phyloP scores from a whole-genome alignment of 1,284 basidiomycete species.

The Athelia psychrophila region DNA sequence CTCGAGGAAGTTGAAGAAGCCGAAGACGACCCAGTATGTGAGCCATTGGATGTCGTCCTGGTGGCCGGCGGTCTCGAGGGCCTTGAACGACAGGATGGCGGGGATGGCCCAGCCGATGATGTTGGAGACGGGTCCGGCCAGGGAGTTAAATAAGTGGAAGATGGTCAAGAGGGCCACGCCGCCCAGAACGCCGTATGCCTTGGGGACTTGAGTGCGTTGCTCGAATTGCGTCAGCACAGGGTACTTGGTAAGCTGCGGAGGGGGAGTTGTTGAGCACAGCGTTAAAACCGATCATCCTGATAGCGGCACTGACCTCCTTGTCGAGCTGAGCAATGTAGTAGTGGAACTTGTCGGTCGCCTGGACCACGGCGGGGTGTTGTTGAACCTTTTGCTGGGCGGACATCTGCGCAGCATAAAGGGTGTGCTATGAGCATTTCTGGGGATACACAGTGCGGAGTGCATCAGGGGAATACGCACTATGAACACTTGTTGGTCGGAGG shows the following conservation, averaged over 20 bases:
- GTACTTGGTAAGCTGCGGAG: constrained; percentile 89
- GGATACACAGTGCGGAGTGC: constrained; percentile 13
- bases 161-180: constrained; percentile 60
- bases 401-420: constrained; percentile 45
- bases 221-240: constrained; percentile 83
- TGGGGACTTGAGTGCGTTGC: constrained; percentile 89
- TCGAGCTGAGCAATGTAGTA: constrained; percentile 85
- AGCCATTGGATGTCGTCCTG: constrained; percentile 87
- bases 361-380: constrained; percentile 82
- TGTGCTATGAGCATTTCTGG: constrained; percentile 6
- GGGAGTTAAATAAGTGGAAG: constrained; percentile 80
- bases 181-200: constrained; percentile 87
- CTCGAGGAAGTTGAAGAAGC: constrained; percentile 84
- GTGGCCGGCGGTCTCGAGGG: constrained; percentile 70
- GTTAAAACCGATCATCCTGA: constrained; percentile 14
- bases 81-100: constrained; percentile 84
- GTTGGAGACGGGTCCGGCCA: constrained; percentile 81
- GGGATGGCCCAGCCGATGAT: constrained; percentile 83
- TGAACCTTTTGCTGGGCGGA: constrained; percentile 74
- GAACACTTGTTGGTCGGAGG: not conserved
- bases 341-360: constrained; percentile 73
- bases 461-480: constrained; percentile 6
- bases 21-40: constrained; percentile 87
- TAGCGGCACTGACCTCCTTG: constrained; percentile 73
- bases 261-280: no score